Conservation (phyloP, 129 eudicot species). For the Glebionis coronaria region DNA sequence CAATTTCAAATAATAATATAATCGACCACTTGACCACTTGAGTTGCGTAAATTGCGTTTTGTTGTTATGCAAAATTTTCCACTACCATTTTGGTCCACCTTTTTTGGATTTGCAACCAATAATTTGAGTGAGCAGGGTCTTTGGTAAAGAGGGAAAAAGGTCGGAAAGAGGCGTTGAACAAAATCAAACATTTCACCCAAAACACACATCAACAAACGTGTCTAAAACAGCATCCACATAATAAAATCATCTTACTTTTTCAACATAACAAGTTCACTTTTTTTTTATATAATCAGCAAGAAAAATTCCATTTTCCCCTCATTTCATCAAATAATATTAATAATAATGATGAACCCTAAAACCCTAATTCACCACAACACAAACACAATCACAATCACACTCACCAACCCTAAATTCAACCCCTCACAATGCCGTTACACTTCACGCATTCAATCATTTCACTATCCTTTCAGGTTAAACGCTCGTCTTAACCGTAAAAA, state of each 20-base stretch:
- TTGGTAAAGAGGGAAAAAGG: too few species aligned
- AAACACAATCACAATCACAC: constrained; percentile 7
- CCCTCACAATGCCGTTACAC: constrained; percentile 13
- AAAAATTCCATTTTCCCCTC: neutral
- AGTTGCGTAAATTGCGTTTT: constrained; percentile 1
- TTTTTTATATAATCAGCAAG: neutral
- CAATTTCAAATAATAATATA: neutral
- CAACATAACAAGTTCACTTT: too few species aligned
- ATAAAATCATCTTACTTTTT: too few species aligned
- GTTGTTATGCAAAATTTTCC: constrained; percentile 18
- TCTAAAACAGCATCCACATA: neutral
- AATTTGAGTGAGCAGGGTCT: too few species aligned
- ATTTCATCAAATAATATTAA: neutral
- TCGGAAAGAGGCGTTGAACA: too few species aligned
- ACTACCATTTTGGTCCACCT: neutral
- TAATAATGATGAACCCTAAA: constrained; percentile 36
- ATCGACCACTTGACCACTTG: constrained; percentile 9
- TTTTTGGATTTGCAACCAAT: constrained; percentile 4
- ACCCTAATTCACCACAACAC: constrained; percentile 40
- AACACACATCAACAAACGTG: neutral
- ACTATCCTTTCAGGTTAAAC: neutral
- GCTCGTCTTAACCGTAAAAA: constrained; percentile 25
- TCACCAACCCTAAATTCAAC: constrained; percentile 15
- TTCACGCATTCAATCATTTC: neutral
- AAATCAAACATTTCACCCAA: constrained; percentile 6